These are phyloP conservation scores for Exophiala bonariae DNA, from an alignment of 2,329 filamentous ascomycete genomes.

Conservation along the genomic window DNA sequence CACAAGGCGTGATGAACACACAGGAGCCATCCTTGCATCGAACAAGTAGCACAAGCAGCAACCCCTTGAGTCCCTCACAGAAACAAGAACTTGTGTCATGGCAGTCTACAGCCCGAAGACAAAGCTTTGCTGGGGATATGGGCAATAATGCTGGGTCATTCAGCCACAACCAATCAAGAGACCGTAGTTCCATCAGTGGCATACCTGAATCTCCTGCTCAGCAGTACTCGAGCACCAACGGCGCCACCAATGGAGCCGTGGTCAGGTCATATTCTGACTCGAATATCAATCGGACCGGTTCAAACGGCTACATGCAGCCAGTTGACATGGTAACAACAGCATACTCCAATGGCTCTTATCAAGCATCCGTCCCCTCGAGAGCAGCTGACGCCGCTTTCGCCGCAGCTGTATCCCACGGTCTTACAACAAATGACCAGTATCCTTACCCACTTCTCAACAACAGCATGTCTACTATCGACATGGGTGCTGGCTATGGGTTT, in stretches of 20 bases:
- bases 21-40: conserved; percentile 31
- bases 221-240: conserved; percentile 20
- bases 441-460: conserved; percentile 21
- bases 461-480: conserved; percentile 35
- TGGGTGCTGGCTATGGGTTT: conserved; percentile 54
- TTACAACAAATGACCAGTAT: conserved; percentile 26
- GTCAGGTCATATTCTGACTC: conserved; percentile 20
- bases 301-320: conserved; percentile 18
- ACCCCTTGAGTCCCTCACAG: conserved; percentile 32
- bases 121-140: conserved; percentile 25
- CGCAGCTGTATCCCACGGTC: conserved; percentile 30
- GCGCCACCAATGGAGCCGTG: conserved; percentile 20
- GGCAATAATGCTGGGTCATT: conserved; percentile 9
- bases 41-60: conserved; percentile 31
- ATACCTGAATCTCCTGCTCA: conserved; percentile 23
- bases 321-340: conserved; percentile 14
- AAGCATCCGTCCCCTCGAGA: conserved; percentile 14
- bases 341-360: conserved; percentile 19
- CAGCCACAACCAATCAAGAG: conserved; percentile 6
- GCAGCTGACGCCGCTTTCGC: conserved; percentile 31
- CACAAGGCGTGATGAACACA: conserved; percentile 27
- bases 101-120: conserved; percentile 28
- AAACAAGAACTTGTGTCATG: conserved; percentile 31
- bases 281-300: conserved; percentile 9
- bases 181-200: conserved; percentile 7